A percentile compares a stretch with the other conserved stretches of the same genome.
These are phyloP conservation scores for Sporothrix humicola DNA, from an alignment of 2,329 filamentous ascomycete genomes.

Conservation along the genomic window DNA sequence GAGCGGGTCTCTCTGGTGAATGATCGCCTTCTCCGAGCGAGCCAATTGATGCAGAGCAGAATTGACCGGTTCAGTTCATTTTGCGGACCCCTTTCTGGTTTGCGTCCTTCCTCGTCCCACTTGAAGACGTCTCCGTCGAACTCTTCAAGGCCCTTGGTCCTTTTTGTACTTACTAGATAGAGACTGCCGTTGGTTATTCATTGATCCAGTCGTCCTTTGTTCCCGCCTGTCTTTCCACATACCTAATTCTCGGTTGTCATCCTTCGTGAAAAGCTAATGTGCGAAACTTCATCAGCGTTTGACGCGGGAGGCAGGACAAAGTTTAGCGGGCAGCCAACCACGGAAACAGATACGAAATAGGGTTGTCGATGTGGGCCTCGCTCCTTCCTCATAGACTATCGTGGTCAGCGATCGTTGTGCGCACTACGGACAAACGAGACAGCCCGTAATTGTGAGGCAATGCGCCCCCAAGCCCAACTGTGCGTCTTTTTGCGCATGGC, in stretches of 20 bases:
- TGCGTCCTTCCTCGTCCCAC: background rate
- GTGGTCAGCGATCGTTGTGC: background rate
- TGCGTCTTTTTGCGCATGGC: background rate
- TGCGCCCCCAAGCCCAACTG: slow-evolving; percentile 1
- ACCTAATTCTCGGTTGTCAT: background rate
- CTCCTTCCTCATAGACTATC: background rate
- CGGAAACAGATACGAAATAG: slow-evolving; percentile 12
- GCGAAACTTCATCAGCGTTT: background rate
- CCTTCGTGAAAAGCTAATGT: background rate
- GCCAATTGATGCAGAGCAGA: background rate
- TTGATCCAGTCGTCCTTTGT: background rate
- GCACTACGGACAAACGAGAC: background rate
- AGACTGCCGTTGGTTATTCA: background rate
- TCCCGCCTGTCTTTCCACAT: background rate
- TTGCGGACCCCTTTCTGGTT: background rate
- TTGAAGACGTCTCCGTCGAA: too few species aligned
- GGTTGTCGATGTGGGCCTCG: slow-evolving; percentile 2
- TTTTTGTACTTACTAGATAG: background rate
- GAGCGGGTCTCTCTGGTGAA: slow-evolving; percentile 19
- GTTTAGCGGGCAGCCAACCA: background rate
- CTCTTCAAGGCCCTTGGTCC: background rate
- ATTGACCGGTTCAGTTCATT: slow-evolving; percentile 2
- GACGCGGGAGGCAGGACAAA: background rate
- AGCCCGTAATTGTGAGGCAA: background rate
- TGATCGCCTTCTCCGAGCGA: slow-evolving; percentile 16